These are phyloP conservation scores for Solanum phureja DNA, from an alignment of 257 asterid genomes.

Conservation along the genomic window DNA sequence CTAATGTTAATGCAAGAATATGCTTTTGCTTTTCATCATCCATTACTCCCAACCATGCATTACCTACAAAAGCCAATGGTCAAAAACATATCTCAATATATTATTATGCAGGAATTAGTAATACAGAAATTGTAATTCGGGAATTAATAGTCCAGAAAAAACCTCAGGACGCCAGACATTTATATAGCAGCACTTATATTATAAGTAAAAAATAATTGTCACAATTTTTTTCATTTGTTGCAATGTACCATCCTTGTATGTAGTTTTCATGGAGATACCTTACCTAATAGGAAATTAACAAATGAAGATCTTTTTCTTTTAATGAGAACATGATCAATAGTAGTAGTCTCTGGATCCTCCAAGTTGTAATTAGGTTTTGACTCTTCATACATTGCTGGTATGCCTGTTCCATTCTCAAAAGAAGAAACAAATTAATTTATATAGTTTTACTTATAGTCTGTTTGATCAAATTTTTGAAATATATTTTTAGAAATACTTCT, in stretches of 20 bases:
- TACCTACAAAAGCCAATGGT: neutral
- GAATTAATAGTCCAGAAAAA: no score
- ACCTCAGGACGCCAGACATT: no score
- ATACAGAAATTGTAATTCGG: neutral
- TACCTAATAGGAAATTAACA: neutral
- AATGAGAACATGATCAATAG: neutral
- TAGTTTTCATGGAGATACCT: neutral
- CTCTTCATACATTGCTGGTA: neutral
- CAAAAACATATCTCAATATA: neutral
- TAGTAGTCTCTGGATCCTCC: neutral
- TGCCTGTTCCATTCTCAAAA: neutral
- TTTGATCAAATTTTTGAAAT: no score
- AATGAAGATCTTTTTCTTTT: neutral
- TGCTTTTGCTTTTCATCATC: conserved; percentile 2
- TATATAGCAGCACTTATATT: no score
- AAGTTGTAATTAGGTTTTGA: neutral
- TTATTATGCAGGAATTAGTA: neutral
- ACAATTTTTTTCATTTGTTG: no score
- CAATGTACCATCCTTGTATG: no score
- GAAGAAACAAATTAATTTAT: no score
- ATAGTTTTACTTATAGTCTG: no score
- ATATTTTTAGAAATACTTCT: no score
- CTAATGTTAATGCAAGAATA: neutral
- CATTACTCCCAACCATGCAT: neutral
- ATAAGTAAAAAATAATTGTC: no score